These are phyloP conservation scores for Populus hybrid DNA, from an alignment of 441 rosid genomes.

Conservation along the genomic window DNA sequence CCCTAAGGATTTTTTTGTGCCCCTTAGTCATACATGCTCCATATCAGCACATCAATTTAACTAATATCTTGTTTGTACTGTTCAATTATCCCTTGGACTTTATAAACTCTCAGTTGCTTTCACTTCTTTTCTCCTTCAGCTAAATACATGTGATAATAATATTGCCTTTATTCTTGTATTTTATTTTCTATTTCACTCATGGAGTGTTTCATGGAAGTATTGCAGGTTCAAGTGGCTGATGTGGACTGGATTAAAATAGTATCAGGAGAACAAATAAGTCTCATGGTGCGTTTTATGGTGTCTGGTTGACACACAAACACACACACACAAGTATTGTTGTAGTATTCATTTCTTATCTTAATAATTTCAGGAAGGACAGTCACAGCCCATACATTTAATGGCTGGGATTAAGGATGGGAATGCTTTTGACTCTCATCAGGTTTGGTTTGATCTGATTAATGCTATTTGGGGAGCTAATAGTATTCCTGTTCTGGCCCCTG, in stretches of 20 bases:
- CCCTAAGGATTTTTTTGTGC: neutral
- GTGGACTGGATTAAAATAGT: conserved; percentile 90
- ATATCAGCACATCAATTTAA: neutral
- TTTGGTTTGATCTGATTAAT: conserved; percentile 28
- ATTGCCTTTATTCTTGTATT: conserved; percentile 2
- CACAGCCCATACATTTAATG: conserved; percentile 52
- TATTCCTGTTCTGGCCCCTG: conserved; percentile 11
- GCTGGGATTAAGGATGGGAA: conserved; percentile 72
- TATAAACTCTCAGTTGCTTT: neutral
- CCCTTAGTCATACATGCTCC: neutral
- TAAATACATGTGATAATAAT: conserved; percentile 7
- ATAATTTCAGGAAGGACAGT: conserved; percentile 73
- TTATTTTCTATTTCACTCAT: conserved; percentile 1
- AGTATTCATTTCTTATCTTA: conserved; percentile 18
- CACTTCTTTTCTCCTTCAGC: neutral
- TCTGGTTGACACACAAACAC: neutral
- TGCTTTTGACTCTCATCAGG: conserved; percentile 82
- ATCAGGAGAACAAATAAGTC: conserved; percentile 73
- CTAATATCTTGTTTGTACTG: neutral
- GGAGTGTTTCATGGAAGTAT: conserved; percentile 23
- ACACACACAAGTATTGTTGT: conserved; percentile 12
- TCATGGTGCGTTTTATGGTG: conserved; percentile 57
- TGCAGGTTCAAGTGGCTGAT: conserved; percentile 91
- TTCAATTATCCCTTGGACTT: neutral
- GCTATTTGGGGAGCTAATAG: conserved; percentile 12